A percentile compares a stretch with the other conserved stretches of the same genome.
Evolutionary conservation across 2,329 filamentous ascomycete genomes (phyloP).

Genomic region (Pseudopyrenochaeta lycopersici): DNA sequence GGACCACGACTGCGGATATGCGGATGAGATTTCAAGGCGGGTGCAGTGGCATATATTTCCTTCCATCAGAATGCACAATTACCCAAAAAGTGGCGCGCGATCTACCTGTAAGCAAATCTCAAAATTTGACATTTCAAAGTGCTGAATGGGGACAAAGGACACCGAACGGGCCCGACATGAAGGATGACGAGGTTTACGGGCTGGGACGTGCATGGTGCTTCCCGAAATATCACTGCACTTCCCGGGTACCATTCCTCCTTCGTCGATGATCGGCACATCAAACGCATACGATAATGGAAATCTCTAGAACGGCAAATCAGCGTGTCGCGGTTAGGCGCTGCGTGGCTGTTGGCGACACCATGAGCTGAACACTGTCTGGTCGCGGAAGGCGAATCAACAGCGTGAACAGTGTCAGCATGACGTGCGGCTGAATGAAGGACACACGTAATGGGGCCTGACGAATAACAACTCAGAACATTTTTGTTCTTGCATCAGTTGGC

Average conservation of each 20-base stretch:
- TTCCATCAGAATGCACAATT: neutral
- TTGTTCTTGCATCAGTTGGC: too few species aligned
- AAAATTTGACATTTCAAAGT: neutral
- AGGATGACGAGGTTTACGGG: slow-evolving; percentile 9
- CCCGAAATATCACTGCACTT: slow-evolving; percentile 2
- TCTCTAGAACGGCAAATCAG: neutral
- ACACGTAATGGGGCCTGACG: neutral
- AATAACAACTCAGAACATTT: too few species aligned
- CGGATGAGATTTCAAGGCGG: neutral
- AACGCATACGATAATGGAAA: neutral
- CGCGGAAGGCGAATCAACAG: neutral
- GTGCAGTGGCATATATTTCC: neutral
- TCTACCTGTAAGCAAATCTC: neutral
- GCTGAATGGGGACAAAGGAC: slow-evolving; percentile 1
- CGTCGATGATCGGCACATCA: neutral
- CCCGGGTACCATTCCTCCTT: slow-evolving; percentile 6
- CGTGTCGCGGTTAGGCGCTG: neutral
- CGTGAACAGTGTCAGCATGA: neutral
- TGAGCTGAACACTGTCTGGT: slow-evolving; percentile 2
- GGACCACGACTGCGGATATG: neutral
- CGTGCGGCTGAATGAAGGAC: neutral
- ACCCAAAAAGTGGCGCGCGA: neutral
- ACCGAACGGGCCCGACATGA: slow-evolving; percentile 9
- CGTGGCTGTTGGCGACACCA: slow-evolving; percentile 2
- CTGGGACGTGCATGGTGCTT: slow-evolving; percentile 8